These are phyloP conservation scores for Metrosideros polymorpha DNA, from an alignment of 441 rosid species.

Conservation along the genomic window DNA sequence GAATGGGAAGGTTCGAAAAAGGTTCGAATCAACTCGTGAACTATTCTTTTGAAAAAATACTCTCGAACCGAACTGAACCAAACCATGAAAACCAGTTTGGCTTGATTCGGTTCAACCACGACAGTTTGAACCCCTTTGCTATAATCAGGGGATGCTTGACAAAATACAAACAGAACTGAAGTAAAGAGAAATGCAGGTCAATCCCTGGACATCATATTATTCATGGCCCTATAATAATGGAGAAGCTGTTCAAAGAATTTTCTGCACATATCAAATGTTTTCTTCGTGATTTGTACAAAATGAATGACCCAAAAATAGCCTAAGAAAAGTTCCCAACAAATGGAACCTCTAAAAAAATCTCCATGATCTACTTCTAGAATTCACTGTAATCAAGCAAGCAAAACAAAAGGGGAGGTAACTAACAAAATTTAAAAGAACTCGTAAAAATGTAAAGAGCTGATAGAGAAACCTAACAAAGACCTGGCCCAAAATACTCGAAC, in stretches of 20 bases:
- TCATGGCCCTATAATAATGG: background rate
- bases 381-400: conserved; percentile 14
- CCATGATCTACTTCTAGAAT: conserved; percentile 38
- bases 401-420: conserved; percentile 11
- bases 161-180: background rate
- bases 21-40: background rate
- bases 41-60: background rate
- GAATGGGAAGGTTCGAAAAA: background rate
- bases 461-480: conserved; percentile 19
- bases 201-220: background rate
- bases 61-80: background rate
- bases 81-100: background rate
- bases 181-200: background rate
- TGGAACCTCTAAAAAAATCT: conserved; percentile 41
- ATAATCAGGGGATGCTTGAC: background rate
- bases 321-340: conserved; percentile 26
- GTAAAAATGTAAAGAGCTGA: conserved; percentile 16
- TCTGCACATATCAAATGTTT: conserved; percentile 50
- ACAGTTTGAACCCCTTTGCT: background rate
- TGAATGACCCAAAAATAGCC: conserved; percentile 26
- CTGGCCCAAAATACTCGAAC: background rate
- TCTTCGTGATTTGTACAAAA: conserved; percentile 28
- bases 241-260: conserved; percentile 15
- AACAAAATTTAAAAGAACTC: conserved; percentile 5
- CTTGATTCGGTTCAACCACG: background rate